Evolutionary conservation across 2,329 filamentous ascomycete species (phyloP), one percentile per base, ranked within the genome.

Genomic region (Leptographium lundbergii): DNA sequence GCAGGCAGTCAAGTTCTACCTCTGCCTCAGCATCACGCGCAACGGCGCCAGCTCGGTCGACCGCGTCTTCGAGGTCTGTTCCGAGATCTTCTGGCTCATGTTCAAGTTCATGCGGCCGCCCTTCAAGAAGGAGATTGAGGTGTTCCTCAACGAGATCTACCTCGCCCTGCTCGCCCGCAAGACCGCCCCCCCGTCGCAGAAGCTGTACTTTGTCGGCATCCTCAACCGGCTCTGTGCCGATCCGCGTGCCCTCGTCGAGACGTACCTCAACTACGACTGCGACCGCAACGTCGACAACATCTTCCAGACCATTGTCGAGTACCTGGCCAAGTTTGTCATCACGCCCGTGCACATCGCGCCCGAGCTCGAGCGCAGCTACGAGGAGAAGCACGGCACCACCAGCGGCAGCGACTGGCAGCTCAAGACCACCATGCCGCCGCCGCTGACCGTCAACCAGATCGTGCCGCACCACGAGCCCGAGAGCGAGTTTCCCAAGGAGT

Each of bases 11-110:
- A 96, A 97, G 71, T 96, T 95, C 69, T 96, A 99, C 70, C 81
- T 99, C 32, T 97, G 94, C 72, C 80, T 99, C 48, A 95, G 91
- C 72, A 83, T 99, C 65, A 96, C 91, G 59, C 84, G 92, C 57
- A 99, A 99, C 69, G 95, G 92, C 22, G 89, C 94, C 17, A 97
- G 92, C 73, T 92, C 91, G 5, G 88, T 96, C 51, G 88, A 90
- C 63, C 83, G 83, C 64, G 91, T 99, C 0, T 99, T 97, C 67
- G 92, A 97, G 68, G 90, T 97, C 50, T 92, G 89, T 70, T 91
- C 89, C 67, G 94, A 99, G 71, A 95, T 97, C 34, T 99, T 99
- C 70, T 99, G 91, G 91, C 78, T 97, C 60, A 96, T 96, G 86
- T 75, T 96, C 51, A 95, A 95, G 70, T 87, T 90, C 66, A 88